phyloP scores from a whole-genome alignment of 2,329 filamentous ascomycete species.

The Ophiostoma tasmaniense region DNA sequence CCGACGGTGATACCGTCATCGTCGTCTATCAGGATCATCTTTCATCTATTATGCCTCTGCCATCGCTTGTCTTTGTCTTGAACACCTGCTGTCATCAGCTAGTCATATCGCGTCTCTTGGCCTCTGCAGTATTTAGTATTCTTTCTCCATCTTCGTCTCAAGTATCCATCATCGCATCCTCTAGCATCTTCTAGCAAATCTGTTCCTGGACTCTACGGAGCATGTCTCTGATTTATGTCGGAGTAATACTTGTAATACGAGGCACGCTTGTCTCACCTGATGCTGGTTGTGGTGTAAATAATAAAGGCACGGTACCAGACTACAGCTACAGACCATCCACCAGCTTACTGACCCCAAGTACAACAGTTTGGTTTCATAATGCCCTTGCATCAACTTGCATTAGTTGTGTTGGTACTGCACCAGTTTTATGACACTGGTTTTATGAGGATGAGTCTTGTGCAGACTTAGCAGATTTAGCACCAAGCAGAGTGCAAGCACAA shows the following conservation, averaged over 20 bases:
- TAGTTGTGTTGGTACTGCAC: neutral
- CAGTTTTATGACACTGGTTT: neutral
- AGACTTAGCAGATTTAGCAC: neutral
- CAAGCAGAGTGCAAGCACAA: neutral
- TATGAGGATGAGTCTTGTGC: neutral
- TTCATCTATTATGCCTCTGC: neutral
- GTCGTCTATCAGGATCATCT: neutral
- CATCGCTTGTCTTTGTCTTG: neutral
- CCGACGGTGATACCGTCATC: too few relatives aligned
- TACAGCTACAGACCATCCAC: neutral
- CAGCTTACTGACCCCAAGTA: neutral
- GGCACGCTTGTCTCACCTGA: neutral
- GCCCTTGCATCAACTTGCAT: conserved; percentile 1
- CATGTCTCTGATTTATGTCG: neutral
- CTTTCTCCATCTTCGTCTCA: neutral
- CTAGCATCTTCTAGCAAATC: neutral
- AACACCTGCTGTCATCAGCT: neutral
- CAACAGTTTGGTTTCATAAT: neutral
- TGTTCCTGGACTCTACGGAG: neutral
- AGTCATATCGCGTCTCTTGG: neutral
- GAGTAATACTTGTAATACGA: neutral
- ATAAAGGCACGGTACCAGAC: neutral
- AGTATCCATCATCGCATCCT: neutral
- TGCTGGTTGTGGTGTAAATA: neutral
- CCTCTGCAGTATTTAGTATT: neutral